Base-by-base conservation (phyloP, 2,329 filamentous ascomycete genomes). In the Colletotrichum lindemuthianum region DNA sequence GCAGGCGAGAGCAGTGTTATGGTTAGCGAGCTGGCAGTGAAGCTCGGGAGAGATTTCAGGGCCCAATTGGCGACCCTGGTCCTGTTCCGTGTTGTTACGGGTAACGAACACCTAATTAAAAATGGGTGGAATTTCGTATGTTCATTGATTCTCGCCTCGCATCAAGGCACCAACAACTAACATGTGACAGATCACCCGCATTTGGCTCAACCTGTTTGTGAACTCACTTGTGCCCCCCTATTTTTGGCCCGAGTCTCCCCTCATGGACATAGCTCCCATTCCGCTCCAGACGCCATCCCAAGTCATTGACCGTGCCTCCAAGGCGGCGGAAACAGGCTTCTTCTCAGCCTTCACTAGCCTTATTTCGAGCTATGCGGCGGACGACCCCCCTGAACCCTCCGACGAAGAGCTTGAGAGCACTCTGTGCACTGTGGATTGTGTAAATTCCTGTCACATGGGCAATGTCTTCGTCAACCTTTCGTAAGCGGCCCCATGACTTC, bases 341-440 rank as follows among this genome's bases (percentile, higher is more conserved):
- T 93, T 99, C 75, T 97, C 94, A 4, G 93, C 95, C 1, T 92
- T 99, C 72, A 96, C 95, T 0, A 97, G 92, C 6, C 99, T 98
- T 72, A 93, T 99, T 37, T 97, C 94, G n/a, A 98, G 95, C 76
- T 98, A 99, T 75, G 96, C 96, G 45, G 96, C 96, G 10, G 96
- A 98, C 76, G 96, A 99, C 73, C 96, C 96, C 11, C 96, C 96
- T 0, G 96, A 99, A 78, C 96, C 96, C 2, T 98, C 96, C 1
- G 93, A 98, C 69, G 95, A 98, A 74, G 96, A 99, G 75, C 84
- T 99, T 36, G 96, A 99, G 72, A 97, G 96, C 74, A 98, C 96
- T 0, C 82, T 99, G 9, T 96, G 92, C 74, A 95, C 96, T 1
- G 92, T 97, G 3, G 96, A 98, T 75, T 99, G 95, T 72, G 89